Conservation (phyloP, 257 asterid species). For the Solanum dulcamara region DNA sequence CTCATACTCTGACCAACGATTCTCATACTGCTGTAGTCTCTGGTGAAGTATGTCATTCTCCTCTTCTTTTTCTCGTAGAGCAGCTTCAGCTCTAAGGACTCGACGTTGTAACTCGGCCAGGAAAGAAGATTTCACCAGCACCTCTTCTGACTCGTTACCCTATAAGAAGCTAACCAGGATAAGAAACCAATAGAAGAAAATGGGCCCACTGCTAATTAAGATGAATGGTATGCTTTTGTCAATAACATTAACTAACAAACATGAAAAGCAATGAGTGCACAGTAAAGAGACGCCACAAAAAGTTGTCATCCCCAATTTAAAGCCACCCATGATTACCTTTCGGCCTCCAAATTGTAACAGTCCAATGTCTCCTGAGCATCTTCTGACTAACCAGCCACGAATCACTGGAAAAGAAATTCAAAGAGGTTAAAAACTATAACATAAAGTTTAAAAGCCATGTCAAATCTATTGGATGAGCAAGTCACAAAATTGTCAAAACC, state of each 20-base stretch:
- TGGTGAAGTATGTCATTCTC: slow-evolving; percentile 87
- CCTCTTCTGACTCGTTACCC: slow-evolving; percentile 73
- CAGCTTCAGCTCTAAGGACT: slow-evolving; percentile 80
- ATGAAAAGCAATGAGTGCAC: not conserved
- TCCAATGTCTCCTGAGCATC: slow-evolving; percentile 84
- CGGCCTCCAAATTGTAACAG: slow-evolving; percentile 68
- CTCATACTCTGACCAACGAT: slow-evolving; percentile 96
- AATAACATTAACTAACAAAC: not conserved
- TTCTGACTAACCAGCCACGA: slow-evolving; percentile 96
- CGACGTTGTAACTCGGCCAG: slow-evolving; percentile 93
- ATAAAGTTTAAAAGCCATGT: not conserved
- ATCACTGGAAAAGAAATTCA: slow-evolving; percentile 42
- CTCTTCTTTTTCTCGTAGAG: slow-evolving; percentile 77
- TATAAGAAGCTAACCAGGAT: slow-evolving; percentile 11
- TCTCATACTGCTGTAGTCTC: slow-evolving; percentile 79
- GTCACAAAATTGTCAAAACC: not conserved
- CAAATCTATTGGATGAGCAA: not conserved
- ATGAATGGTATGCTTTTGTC: not conserved
- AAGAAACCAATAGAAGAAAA: not conserved
- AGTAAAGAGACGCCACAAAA: not conserved
- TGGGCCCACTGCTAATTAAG: not conserved
- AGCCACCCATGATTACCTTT: slow-evolving; percentile 40
- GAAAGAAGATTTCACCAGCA: slow-evolving; percentile 81
- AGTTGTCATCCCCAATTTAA: not conserved
- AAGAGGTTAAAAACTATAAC: not conserved